Conservation (phyloP, 73 alveolate genomes). For the Paramecium tetraurelia region DNA sequence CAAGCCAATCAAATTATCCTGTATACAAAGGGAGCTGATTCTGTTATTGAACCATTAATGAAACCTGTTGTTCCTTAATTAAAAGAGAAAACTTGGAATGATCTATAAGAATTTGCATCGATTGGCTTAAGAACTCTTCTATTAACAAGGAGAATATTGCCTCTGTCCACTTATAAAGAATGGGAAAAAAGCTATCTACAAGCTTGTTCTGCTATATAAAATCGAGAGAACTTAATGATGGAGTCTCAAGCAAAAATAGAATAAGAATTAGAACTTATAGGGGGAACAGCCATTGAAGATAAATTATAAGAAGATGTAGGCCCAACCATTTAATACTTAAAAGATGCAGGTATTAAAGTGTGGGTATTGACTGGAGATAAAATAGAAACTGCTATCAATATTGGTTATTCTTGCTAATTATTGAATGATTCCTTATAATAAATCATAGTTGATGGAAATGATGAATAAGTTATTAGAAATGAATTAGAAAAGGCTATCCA, state of each 20-base stretch:
- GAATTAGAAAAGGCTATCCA: neutral
- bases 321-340: constrained; percentile 87
- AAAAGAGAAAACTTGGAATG: constrained; percentile 39
- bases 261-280: constrained; percentile 80
- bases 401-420: constrained; percentile 54
- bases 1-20: constrained; percentile 50
- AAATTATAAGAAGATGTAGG: constrained; percentile 97
- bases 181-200: constrained; percentile 72
- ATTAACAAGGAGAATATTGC: constrained; percentile 76
- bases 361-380: constrained; percentile 98
- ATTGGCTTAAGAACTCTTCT: constrained; percentile 94
- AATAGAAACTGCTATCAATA: constrained; percentile 87
- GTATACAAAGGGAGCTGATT: constrained; percentile 96
- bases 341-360: constrained; percentile 88
- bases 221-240: constrained; percentile 53
- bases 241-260: constrained; percentile 81
- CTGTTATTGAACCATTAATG: constrained; percentile 75
- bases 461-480: neutral
- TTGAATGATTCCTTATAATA: constrained; percentile 36
- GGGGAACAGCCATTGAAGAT: constrained; percentile 97
- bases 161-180: constrained; percentile 55
- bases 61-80: neutral
- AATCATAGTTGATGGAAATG: neutral
- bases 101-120: constrained; percentile 74
- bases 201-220: constrained; percentile 1